Base-by-base conservation (phyloP, 75 land plant species). In the Sequoia sempervirens region DNA sequence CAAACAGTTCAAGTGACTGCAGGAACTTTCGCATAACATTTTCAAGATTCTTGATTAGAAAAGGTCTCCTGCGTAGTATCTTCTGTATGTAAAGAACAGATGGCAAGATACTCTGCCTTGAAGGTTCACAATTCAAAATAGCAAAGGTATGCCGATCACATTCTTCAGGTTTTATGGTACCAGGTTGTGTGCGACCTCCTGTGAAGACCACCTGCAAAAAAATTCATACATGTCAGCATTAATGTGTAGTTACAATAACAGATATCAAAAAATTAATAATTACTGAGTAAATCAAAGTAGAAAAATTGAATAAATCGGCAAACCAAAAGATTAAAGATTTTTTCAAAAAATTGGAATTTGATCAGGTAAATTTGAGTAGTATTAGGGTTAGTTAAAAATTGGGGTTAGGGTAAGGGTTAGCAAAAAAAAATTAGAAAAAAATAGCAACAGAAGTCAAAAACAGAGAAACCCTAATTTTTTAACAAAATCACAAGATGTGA, bases 31-130 rank as follows among this genome's bases (percentile, higher is more conserved):
- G 97, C 91, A 90, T 92, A 78, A 96, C 99, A 96, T 96, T 96
- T 88, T 96, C 99, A 84, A 96, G 98, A 85, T 90, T 94, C 88
- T 96, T 96, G 84, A 96, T 96, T 82, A 96, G 89, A 81, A 96
- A 96, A 30, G 99, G 99, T 82, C 89, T 90, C 52, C 99, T 86
- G 41, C 99, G 83, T 36, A 96, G 81, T 37, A 95, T 92, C 88
- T 96, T 96, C 91, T 96, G 99, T 80, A 96, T 86, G 78, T 90
- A 95, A 72, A 95, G 89, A 23, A 96, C 99, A 91, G 87, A 88
- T 40, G 99, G 98, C 80, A 96, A 84, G 79, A 96, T 94, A 58
- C 87, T 90, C 85, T 93, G 94, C 66, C 99, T 96, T n/a, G 85
- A 84, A 43, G 97, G 90, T 61, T 95, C 94, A 88, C 92, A 91